These are phyloP conservation scores for Botrytis porri DNA, from an alignment of 2,329 filamentous ascomycete genomes.

Conservation along the genomic window DNA sequence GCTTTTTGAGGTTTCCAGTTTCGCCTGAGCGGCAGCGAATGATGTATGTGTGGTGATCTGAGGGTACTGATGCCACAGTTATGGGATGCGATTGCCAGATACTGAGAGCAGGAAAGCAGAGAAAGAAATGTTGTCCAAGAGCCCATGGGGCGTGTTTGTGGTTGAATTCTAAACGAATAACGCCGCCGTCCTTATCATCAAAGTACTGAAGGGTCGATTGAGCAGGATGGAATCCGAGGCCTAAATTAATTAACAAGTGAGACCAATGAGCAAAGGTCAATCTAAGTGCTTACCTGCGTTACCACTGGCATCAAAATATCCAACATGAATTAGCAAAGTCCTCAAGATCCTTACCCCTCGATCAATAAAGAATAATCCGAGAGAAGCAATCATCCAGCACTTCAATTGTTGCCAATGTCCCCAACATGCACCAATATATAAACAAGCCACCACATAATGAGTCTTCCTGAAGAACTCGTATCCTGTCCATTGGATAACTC, in stretches of 20 bases:
- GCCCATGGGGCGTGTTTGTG: conserved; percentile 63
- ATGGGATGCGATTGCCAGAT: conserved; percentile 77
- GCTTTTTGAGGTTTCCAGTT: conserved; percentile 43
- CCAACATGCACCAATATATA: conserved; percentile 74
- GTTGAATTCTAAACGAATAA: conserved; percentile 64
- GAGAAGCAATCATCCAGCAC: conserved; percentile 51
- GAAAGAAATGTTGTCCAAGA: conserved; percentile 74
- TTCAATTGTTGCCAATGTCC: conserved; percentile 68
- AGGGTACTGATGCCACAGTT: conserved; percentile 72
- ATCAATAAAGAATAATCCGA: conserved; percentile 65
- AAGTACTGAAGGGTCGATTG: conserved; percentile 11
- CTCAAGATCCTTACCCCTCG: conserved; percentile 57
- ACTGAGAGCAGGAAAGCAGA: conserved; percentile 70
- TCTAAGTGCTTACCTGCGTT: conserved; percentile 31
- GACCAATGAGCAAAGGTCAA: too few species aligned
- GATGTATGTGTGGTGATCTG: conserved; percentile 52
- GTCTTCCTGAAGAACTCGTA: conserved; percentile 76
- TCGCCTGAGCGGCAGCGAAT: conserved; percentile 58
- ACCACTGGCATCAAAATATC: conserved; percentile 42
- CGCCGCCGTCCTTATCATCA: conserved; percentile 47
- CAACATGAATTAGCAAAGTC: conserved; percentile 59
- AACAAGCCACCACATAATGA: conserved; percentile 63
- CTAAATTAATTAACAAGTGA: background rate
- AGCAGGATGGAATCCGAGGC: conserved; percentile 13
- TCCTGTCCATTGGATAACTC: conserved; percentile 62